A percentile compares a stretch with the other conserved stretches of the same genome.
phyloP scores from a whole-genome alignment of 225 moss, liverwort and hornwort species.

The Polytrichum commune region DNA sequence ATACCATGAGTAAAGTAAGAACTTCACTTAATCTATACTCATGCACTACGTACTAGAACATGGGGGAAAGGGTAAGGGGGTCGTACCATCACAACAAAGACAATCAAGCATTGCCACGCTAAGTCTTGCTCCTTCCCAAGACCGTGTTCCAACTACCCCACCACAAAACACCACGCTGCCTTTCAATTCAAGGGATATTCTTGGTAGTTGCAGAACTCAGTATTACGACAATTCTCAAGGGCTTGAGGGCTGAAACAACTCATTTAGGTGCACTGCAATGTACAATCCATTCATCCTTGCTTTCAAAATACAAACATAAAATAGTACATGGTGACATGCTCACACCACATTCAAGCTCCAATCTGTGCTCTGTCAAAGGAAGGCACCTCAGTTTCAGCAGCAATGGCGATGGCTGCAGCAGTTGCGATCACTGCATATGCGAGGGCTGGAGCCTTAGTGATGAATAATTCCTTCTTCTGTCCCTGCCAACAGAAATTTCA shows the following conservation, averaged over 20 bases:
- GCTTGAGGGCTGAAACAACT: no score
- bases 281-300: not conserved
- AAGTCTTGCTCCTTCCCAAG: constrained; percentile 42
- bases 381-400: constrained; percentile 35
- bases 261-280: not conserved
- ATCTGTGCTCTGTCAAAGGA: not conserved
- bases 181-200: constrained; percentile 2
- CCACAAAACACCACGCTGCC: constrained; percentile 13
- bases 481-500: constrained; percentile 24
- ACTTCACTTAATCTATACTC: not conserved
- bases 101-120: constrained; percentile 42
- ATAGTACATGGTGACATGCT: not conserved
- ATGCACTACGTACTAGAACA: not conserved
- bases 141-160: constrained; percentile 38
- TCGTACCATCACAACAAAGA: constrained; percentile 44
- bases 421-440: constrained; percentile 39
- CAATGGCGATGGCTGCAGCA: constrained; percentile 34
- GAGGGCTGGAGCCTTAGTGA: constrained; percentile 31
- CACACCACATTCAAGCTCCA: not conserved
- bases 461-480: constrained; percentile 26
- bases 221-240: not conserved
- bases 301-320: not conserved
- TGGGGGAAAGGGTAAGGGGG: not conserved
- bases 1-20: not conserved
- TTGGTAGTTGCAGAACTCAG: not conserved